Base-by-base conservation (phyloP, 2,329 filamentous ascomycete species). In the Alternaria arborescens region DNA sequence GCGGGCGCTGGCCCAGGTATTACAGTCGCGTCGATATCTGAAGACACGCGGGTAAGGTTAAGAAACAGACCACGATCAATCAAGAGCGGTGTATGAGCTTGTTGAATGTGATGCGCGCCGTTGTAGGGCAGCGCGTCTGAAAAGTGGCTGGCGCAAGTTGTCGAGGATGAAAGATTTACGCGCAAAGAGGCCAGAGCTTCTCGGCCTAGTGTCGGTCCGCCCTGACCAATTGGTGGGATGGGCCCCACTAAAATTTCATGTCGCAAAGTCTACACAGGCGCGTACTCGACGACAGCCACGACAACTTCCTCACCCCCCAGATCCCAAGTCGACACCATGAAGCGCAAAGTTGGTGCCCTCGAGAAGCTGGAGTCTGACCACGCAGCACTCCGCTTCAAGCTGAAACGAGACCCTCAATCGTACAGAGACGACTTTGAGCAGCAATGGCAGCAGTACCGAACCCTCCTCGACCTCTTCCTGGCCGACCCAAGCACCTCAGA, bases 391-490 rank as follows among this genome's bases (percentile, higher is more conserved):
- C 93, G 97, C 77, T 92, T 97, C 83, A 97, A 97, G 40, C 52
- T 60, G 46, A 60, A 60, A 52, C 48, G 57, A 41, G 94, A 97
- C 81, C 93, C 94, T 46, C 87, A 89, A 85, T 98, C 98, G 20
- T 60, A 60, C 80, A 87, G 90, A 63, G 92, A 96, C 68, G 94
- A 97, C 75, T 97, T 97, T 74, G 81, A 89, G 67, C 89, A 90
- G 73, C 92, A 97, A 79, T 96, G 92, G 85, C 88, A 90, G 75
- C 94, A 97, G 78, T 98, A 97, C 85, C 89, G 94, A 78, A 90
- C 92, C 24, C 91, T 97, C 77, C 89, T 92, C 62, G 93, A 97
- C 74, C 93, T 98, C 70, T 97, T 98, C 81, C 86, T 97, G 72
- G 87, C 91, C 42, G 91, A 92, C 48, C 95, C 95, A 6, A 85